These are phyloP conservation scores for Mariannaea sp. DNA, from an alignment of 2,329 filamentous ascomycete genomes.

Conservation along the genomic window DNA sequence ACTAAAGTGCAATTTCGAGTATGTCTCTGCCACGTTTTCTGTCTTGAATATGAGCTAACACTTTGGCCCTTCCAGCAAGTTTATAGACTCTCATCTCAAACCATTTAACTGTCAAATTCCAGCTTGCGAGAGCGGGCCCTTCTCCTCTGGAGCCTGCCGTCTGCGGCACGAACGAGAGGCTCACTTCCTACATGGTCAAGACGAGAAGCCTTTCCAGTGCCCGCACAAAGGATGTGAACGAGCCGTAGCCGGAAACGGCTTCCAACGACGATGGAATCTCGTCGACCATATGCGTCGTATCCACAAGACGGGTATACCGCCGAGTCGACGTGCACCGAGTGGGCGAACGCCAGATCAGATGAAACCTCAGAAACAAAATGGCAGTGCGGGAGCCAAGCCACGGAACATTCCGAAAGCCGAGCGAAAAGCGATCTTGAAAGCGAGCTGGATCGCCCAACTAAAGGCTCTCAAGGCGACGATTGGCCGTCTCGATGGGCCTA, in stretches of 20 bases:
- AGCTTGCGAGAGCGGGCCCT: conserved; percentile 81
- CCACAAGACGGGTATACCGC: conserved; percentile 59
- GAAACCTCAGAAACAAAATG: not conserved
- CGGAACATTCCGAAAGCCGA: conserved; percentile 46
- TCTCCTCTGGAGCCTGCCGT: conserved; percentile 93
- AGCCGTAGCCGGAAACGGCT: conserved; percentile 80
- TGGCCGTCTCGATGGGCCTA: conserved; percentile 53
- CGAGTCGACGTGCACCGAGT: conserved; percentile 28
- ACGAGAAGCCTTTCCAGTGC: conserved; percentile 90
- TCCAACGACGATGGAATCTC: conserved; percentile 93
- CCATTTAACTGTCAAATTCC: conserved; percentile 92
- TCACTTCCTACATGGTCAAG: conserved; percentile 93
- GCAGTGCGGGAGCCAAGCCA: not conserved
- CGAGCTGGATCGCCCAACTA: conserved; percentile 65
- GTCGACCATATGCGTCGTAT: conserved; percentile 92
- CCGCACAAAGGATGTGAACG: conserved; percentile 86
- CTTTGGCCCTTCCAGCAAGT: conserved; percentile 71
- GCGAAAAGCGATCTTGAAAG: conserved; percentile 40
- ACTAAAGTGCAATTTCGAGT: conserved; percentile 99
- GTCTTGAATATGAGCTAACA: conserved; percentile 27
- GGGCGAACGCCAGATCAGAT: not conserved
- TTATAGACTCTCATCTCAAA: conserved; percentile 94
- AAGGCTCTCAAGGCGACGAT: conserved; percentile 65
- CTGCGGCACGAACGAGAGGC: conserved; percentile 95
- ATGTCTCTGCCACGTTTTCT: conserved; percentile 48